phyloP scores from a whole-genome alignment of 768 basidiomycete genomes.

The Botryobasidium botryosum region DNA sequence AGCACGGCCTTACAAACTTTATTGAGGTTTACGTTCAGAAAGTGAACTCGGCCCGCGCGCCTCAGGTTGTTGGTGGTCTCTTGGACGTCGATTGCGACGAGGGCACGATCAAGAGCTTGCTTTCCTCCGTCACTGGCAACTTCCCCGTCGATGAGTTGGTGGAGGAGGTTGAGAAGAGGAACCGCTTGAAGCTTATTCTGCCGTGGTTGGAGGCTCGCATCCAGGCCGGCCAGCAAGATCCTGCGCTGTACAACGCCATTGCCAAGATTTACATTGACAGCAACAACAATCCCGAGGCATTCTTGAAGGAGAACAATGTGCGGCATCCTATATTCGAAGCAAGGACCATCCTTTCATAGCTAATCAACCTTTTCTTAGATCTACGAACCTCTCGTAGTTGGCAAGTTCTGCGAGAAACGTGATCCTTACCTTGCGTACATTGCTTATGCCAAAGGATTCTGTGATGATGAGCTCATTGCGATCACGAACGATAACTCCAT shows the following conservation, averaged over 20 bases:
- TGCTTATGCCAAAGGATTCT: slow-evolving; percentile 97
- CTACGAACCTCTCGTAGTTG: slow-evolving; percentile 92
- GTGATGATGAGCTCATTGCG: slow-evolving; percentile 89
- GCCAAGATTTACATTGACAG: slow-evolving; percentile 99
- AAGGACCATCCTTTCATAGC: slow-evolving; percentile 4
- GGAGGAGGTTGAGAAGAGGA: slow-evolving; percentile 90
- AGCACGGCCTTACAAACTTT: slow-evolving; percentile 89
- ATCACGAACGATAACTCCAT: slow-evolving; percentile 99
- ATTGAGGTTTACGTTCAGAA: slow-evolving; percentile 99
- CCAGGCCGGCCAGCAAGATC: slow-evolving; percentile 83
- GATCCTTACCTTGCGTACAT: slow-evolving; percentile 98
- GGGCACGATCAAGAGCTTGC: slow-evolving; percentile 80
- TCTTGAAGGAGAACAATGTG: slow-evolving; percentile 98
- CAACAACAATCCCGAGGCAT: slow-evolving; percentile 94
- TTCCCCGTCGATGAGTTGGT: slow-evolving; percentile 98
- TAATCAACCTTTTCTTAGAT: slow-evolving; percentile 31
- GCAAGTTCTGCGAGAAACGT: slow-evolving; percentile 97
- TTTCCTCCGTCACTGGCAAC: slow-evolving; percentile 86
- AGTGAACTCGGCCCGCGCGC: slow-evolving; percentile 92
- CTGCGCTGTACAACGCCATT: slow-evolving; percentile 88
- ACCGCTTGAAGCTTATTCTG: slow-evolving; percentile 88
- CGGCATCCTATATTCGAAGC: slow-evolving; percentile 17
- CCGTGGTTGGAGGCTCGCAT: slow-evolving; percentile 95
- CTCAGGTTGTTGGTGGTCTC: slow-evolving; percentile 90
- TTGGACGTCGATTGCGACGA: slow-evolving; percentile 98